Base-by-base conservation (phyloP, 139 green algal genomes). In the Haematococcus lacustris region DNA sequence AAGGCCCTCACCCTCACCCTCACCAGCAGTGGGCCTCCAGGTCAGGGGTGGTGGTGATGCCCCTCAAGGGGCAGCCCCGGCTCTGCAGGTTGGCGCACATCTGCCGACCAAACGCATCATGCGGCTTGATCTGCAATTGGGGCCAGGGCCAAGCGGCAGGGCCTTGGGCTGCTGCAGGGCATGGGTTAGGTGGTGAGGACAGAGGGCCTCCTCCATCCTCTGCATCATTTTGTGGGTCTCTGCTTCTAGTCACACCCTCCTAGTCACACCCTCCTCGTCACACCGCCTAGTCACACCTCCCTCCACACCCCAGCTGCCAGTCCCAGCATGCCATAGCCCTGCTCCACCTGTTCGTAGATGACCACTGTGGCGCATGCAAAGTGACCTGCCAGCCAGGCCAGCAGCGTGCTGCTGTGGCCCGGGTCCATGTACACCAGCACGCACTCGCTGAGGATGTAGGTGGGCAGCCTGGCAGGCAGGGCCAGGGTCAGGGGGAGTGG, bases 381-480 rank as follows among this genome's bases (percentile, higher is more conserved):
- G 60, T 41, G 38, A 33, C 1, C 64, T 5, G 61, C 88, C 64
- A 91, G 71, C 73, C 71, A 85, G 1, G 40, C 21, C 9, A 94
- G 71, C 41, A 97, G 47, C 2, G 71, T 62, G 0, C 57, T 37
- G 66, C 76, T 88, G 38, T 92, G 71, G 7, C 65, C 43, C 0
- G 89, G 82, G 65, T 91, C 80, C 83, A 97, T 78, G 85, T 97
- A 97, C 2, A 95, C 90, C 30, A 97, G 81, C 69, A 96, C 89
- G 66, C 92, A 97, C 80, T 97, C 92, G 2, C 81, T 81, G 33
- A 97, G 71, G 4, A 96, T 41, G 35, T 73, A 74, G n/a, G 78
- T 83, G 53, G 92, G 92, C 1, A 73, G 59, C 3, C 74, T 85
- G n/a, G n/a, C n/a, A n/a, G n/a, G n/a, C n/a, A n/a, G n/a, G n/a